Evolutionary conservation across 495 filamentous ascomycete genomes (phyloP).

Genomic region (Xylaria nigripes): DNA sequence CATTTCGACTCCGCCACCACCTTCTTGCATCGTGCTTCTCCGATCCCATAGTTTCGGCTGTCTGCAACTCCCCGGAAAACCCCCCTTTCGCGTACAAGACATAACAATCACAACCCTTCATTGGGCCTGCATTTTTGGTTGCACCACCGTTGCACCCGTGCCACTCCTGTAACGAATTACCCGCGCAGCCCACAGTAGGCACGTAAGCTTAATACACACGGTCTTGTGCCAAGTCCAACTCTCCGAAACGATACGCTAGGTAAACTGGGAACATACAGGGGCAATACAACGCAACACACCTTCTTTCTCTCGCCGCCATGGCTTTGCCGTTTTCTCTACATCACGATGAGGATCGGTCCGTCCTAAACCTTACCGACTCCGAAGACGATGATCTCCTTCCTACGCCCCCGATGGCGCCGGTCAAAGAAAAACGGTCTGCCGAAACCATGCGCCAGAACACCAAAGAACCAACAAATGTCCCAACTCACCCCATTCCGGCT

Average conservation of each 20-base stretch:
- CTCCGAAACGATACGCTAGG: neutral
- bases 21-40: slow-evolving; percentile 11
- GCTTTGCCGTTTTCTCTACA: slow-evolving; percentile 24
- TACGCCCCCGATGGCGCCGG: neutral
- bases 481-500: slow-evolving; percentile 67
- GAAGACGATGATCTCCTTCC: slow-evolving; percentile 26
- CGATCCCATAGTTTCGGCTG: slow-evolving; percentile 17
- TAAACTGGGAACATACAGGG: neutral
- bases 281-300: neutral
- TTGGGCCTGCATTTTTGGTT: neutral
- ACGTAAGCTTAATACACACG: neutral
- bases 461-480: slow-evolving; percentile 32
- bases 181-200: neutral
- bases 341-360: slow-evolving; percentile 25
- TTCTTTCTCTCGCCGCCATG: slow-evolving; percentile 15
- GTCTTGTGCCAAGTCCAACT: neutral
- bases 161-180: neutral
- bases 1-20: slow-evolving; percentile 3
- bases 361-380: slow-evolving; percentile 25
- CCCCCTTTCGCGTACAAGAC: neutral
- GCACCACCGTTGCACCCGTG: neutral
- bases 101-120: neutral
- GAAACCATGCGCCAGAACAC: slow-evolving; percentile 23
- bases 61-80: slow-evolving; percentile 14
- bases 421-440: slow-evolving; percentile 10